Conservation (phyloP, 179 eudicot species). For the Spinacia oleracea region DNA sequence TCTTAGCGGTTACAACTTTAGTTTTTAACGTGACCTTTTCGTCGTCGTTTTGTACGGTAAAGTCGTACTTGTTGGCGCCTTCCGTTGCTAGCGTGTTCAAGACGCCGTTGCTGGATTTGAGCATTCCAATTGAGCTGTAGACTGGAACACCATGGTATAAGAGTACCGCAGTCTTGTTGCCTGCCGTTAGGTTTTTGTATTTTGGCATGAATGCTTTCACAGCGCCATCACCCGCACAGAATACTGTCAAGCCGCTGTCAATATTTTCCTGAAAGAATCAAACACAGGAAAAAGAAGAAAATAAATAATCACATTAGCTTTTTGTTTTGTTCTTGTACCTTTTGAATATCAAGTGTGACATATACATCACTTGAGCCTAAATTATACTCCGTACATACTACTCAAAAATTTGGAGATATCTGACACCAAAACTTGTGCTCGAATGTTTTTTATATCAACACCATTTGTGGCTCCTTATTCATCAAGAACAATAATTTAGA, state of each 20-base stretch:
- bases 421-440: too few relatives aligned
- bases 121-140: slow-evolving; percentile 62
- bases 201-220: slow-evolving; percentile 63
- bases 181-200: slow-evolving; percentile 58
- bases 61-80: slow-evolving; percentile 59
- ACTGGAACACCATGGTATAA: slow-evolving; percentile 70
- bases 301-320: too few relatives aligned
- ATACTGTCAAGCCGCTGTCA: slow-evolving; percentile 66
- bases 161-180: slow-evolving; percentile 49
- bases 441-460: too few relatives aligned
- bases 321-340: too few relatives aligned
- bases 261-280: slow-evolving; percentile 28
- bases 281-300: too few relatives aligned
- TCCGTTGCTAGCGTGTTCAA: slow-evolving; percentile 78
- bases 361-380: too few relatives aligned
- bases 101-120: slow-evolving; percentile 63
- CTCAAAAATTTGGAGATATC: too few relatives aligned
- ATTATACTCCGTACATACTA: too few relatives aligned
- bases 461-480: too few relatives aligned
- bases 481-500: too few relatives aligned
- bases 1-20: slow-evolving; percentile 54
- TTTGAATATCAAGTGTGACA: not conserved
- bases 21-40: slow-evolving; percentile 68
- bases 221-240: slow-evolving; percentile 59
- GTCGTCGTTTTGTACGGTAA: slow-evolving; percentile 59